These are phyloP conservation scores for Podila verticillata DNA, from an alignment of 192 early-diverging fungal genomes.

Conservation along the genomic window DNA sequence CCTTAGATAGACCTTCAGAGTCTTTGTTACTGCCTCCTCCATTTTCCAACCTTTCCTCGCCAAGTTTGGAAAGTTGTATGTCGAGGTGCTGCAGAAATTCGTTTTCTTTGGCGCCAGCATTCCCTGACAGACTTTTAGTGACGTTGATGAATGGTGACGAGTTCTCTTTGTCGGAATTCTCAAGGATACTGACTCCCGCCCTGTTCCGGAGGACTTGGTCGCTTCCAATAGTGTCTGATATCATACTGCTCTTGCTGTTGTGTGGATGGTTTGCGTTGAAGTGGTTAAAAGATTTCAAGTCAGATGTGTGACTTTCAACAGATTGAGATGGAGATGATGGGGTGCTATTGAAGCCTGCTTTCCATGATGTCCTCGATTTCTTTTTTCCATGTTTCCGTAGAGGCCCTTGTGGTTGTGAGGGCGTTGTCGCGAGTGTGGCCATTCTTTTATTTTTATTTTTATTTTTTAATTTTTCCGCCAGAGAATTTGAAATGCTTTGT, in stretches of 20 bases:
- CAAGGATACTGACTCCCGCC: neutral
- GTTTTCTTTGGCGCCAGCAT: constrained; percentile 1
- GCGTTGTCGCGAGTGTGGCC: neutral
- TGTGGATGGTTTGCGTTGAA: neutral
- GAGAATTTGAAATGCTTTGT: too few relatives aligned
- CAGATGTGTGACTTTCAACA: constrained; percentile 10
- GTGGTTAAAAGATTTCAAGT: constrained; percentile 3
- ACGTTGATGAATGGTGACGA: neutral
- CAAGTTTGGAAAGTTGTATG: constrained; percentile 29
- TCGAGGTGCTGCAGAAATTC: constrained; percentile 40
- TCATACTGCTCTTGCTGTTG: neutral
- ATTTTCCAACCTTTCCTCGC: constrained; percentile 8
- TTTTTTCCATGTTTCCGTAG: constrained; percentile 43
- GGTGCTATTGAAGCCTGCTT: constrained; percentile 36
- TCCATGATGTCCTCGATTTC: constrained; percentile 49
- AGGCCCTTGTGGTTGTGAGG: constrained; percentile 18
- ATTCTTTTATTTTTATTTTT: neutral
- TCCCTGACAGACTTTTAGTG: neutral
- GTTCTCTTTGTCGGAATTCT: neutral
- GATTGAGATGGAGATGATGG: constrained; percentile 38
- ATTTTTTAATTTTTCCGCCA: too few relatives aligned
- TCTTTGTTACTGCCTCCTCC: neutral
- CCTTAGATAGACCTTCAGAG: too few relatives aligned
- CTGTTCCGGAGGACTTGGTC: neutral
- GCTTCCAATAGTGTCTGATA: too few relatives aligned